Evolutionary conservation across 2,329 filamentous ascomycete species (phyloP).

Genomic region (Aspergillus eucalypticola): DNA sequence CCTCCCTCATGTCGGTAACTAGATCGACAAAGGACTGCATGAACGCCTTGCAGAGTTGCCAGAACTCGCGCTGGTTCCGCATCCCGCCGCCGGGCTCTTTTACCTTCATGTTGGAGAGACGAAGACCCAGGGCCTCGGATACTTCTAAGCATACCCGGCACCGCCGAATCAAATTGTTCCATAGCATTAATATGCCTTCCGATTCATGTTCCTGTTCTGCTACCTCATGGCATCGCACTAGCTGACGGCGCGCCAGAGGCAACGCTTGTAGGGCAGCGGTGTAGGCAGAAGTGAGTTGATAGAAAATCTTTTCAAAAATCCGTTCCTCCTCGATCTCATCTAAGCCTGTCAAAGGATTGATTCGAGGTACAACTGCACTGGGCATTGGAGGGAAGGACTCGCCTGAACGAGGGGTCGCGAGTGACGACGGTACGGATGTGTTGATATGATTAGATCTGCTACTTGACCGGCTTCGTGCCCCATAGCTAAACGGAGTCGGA

Average conservation of each 20-base stretch:
- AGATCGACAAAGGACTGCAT: constrained; percentile 52
- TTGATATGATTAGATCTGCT: constrained; percentile 57
- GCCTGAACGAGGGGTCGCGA: constrained; percentile 73
- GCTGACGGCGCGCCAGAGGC: constrained; percentile 68
- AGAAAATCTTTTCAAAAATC: constrained; percentile 78
- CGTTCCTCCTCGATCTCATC: constrained; percentile 72
- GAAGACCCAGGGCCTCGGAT: constrained; percentile 69
- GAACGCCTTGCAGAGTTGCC: constrained; percentile 67
- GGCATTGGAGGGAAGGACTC: constrained; percentile 68
- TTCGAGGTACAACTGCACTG: constrained; percentile 50
- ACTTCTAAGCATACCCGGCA: constrained; percentile 71
- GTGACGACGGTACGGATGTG: constrained; percentile 47
- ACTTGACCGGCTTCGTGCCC: constrained; percentile 46
- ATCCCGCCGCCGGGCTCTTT: constrained; percentile 76
- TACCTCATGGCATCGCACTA: constrained; percentile 63
- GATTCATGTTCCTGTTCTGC: constrained; percentile 62
- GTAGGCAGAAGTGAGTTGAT: constrained; percentile 71
- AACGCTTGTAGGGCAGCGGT: constrained; percentile 72
- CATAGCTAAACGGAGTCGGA: constrained; percentile 35
- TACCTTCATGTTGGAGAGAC: constrained; percentile 77
- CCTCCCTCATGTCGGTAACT: constrained; percentile 49
- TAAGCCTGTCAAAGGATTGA: constrained; percentile 60
- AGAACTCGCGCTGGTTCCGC: constrained; percentile 59
- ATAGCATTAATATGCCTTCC: constrained; percentile 63
- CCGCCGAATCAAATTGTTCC: constrained; percentile 70